A percentile compares a stretch with the other conserved stretches of the same genome.
phyloP scores from a whole-genome alignment of 306 rosid genomes.

The Chamaecrista fasciculata region DNA sequence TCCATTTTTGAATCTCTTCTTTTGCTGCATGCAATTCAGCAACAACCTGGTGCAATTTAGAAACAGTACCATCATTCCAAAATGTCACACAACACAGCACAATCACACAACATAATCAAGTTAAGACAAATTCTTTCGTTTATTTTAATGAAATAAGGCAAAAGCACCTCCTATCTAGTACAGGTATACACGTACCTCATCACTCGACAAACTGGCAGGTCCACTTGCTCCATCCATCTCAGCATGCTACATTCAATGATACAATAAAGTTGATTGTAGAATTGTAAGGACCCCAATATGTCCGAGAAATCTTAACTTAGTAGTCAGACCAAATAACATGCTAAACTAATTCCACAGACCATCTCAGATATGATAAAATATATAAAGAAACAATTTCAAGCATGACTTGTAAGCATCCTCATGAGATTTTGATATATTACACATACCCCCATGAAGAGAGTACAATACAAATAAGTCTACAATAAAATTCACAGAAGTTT shows the following conservation, averaged over 20 bases:
- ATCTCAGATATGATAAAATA: background rate
- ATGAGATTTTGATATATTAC: background rate
- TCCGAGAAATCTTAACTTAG: background rate
- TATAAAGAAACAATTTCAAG: background rate
- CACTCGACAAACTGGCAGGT: conserved; percentile 39
- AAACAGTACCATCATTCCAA: conserved; percentile 22
- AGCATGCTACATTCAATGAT: conserved; percentile 43
- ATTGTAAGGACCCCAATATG: background rate
- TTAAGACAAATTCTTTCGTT: background rate
- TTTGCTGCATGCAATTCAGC: conserved; percentile 58
- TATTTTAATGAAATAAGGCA: background rate
- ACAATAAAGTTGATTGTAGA: background rate
- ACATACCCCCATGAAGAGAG: background rate
- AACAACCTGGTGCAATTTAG: conserved; percentile 45
- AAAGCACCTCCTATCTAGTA: conserved; percentile 6
- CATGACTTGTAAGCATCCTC: background rate
- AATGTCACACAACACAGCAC: background rate
- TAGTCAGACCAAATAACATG: background rate
- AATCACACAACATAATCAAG: background rate
- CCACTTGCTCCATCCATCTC: conserved; percentile 38
- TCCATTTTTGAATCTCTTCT: conserved; percentile 73
- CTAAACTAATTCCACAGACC: background rate
- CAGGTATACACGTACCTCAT: conserved; percentile 47
- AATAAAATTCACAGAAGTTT: background rate
- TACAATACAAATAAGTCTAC: too few species aligned